Percentiles rank a stretch among this genome's conserved stretches.
phyloP scores from a whole-genome alignment of 1,284 basidiomycete species.

The Marasmius fiardii region DNA sequence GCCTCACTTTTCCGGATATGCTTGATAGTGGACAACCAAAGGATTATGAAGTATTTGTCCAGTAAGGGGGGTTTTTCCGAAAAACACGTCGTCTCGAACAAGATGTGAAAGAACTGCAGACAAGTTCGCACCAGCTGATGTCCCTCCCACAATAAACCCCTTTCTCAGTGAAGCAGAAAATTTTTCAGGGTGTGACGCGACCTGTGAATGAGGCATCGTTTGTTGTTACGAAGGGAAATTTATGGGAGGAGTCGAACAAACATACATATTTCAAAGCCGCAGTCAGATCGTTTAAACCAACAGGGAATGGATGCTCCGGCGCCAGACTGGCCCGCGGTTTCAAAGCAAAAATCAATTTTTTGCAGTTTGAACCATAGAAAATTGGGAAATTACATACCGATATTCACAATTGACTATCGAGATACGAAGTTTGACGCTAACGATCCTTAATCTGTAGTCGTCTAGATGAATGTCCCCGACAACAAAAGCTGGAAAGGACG shows the following conservation, averaged over 20 bases:
- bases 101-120: constrained; percentile 9
- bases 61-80: background rate
- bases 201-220: no score
- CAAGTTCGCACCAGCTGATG: constrained; percentile 11
- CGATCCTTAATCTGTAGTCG: constrained; percentile 10
- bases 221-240: no score
- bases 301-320: constrained; percentile 17
- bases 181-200: background rate
- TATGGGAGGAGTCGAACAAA: no score
- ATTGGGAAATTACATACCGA: constrained; percentile 4
- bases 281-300: constrained; percentile 11
- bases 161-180: constrained; percentile 8
- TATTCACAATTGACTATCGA: constrained; percentile 14
- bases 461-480: constrained; percentile 7
- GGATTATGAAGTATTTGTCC: background rate
- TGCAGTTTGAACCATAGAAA: no score
- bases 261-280: constrained; percentile 15
- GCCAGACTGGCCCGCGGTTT: no score
- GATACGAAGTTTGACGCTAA: constrained; percentile 10
- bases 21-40: background rate
- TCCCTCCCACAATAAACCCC: constrained; percentile 10
- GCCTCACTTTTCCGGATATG: background rate
- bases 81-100: constrained; percentile 10
- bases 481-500: constrained; percentile 1
- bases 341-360: no score